Evolutionary conservation across 495 filamentous ascomycete species (phyloP).

Genomic region (Penicillium dipodomyicola): DNA sequence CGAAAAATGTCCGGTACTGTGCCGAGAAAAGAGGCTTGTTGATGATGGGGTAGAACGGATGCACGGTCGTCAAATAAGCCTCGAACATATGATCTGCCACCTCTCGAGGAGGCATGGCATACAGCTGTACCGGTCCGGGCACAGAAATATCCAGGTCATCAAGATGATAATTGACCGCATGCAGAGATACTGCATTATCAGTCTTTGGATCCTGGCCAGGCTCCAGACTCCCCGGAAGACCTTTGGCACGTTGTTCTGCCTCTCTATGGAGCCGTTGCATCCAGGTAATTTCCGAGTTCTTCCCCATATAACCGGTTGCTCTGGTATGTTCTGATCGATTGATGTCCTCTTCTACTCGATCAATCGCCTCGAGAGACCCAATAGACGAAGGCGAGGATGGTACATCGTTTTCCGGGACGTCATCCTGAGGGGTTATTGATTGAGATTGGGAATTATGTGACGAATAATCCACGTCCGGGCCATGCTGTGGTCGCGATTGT

Average conservation of each 20-base stretch:
- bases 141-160: conserved; percentile 55
- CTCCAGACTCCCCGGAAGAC: conserved; percentile 34
- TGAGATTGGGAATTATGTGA: conserved; percentile 35
- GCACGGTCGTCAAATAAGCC: conserved; percentile 57
- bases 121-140: conserved; percentile 48
- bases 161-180: conserved; percentile 55
- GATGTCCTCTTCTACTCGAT: conserved; percentile 60
- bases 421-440: conserved; percentile 37
- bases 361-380: conserved; percentile 60
- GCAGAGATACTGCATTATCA: conserved; percentile 32
- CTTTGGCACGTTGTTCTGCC: conserved; percentile 34
- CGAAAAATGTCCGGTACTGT: conserved; percentile 47
- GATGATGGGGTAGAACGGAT: conserved; percentile 61
- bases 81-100: conserved; percentile 55
- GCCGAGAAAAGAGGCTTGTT: conserved; percentile 45
- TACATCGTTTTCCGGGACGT: conserved; percentile 20
- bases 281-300: conserved; percentile 64
- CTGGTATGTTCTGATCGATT: conserved; percentile 50
- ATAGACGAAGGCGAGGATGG: conserved; percentile 47
- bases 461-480: conserved; percentile 23
- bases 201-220: conserved; percentile 27
- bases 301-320: conserved; percentile 62
- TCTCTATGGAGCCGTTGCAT: conserved; percentile 50
- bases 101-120: conserved; percentile 52
- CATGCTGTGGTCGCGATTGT: conserved; percentile 15